Percentiles rank a stretch among this genome's conserved stretches.
These are phyloP conservation scores for Ceriops zippeliana DNA, from an alignment of 345 rosid genomes.

Conservation along the genomic window DNA sequence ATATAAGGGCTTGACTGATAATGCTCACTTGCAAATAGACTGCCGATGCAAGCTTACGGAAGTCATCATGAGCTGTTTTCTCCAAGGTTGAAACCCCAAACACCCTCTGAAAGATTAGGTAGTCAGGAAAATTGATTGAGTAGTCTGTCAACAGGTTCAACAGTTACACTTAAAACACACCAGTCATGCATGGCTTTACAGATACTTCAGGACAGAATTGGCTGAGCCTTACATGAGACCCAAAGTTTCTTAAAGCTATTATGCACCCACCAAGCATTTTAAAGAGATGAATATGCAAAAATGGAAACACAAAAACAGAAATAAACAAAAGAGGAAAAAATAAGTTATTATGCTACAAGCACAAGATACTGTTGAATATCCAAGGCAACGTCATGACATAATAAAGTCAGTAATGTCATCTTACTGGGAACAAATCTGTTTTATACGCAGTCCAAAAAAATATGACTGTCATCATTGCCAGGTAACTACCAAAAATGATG, in stretches of 20 bases:
- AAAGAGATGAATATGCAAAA: background rate
- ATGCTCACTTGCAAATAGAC: constrained; percentile 94
- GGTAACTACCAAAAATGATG: constrained; percentile 81
- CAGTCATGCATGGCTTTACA: background rate
- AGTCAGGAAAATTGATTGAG: constrained; percentile 13
- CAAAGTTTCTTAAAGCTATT: background rate
- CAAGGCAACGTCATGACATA: constrained; percentile 1
- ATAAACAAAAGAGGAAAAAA: background rate
- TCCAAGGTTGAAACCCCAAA: constrained; percentile 88
- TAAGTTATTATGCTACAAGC: background rate
- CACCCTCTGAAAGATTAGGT: constrained; percentile 43
- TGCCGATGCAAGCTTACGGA: constrained; percentile 93
- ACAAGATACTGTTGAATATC: background rate
- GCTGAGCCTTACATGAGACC: background rate
- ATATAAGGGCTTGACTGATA: constrained; percentile 94
- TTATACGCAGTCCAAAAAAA: constrained; percentile 97
- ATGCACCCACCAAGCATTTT: background rate
- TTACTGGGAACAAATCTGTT: constrained; percentile 90
- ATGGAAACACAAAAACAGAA: background rate
- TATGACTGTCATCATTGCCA: constrained; percentile 98
- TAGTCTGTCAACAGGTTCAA: constrained; percentile 4
- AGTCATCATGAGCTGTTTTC: constrained; percentile 89
- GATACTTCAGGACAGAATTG: background rate
- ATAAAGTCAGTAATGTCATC: constrained; percentile 13
- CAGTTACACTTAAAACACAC: background rate